Evolutionary conservation across 2,329 filamentous ascomycete genomes (phyloP), one percentile per base, ranked within the genome.

Genomic region (Pseudogymnoascus sp.): DNA sequence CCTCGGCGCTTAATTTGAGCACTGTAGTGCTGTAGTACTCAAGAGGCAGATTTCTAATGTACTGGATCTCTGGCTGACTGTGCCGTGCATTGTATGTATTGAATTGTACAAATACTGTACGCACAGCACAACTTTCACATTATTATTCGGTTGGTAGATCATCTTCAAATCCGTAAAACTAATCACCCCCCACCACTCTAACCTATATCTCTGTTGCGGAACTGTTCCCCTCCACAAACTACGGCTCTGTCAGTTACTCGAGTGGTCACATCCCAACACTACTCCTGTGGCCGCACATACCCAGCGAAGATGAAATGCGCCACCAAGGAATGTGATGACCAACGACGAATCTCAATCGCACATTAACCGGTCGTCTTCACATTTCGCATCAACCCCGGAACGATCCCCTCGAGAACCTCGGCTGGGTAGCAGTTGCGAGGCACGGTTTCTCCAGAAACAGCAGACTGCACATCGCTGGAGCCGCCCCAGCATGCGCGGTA

Each of bases 251-350:
- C 49, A 55, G 49, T 55, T 35, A 12, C 49, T 55, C 49, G 29
- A 55, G n/a, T 21, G 49, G 49, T 14, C 26, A 33, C n/a, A 29
- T 26, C 14, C 43, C 29, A 33, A 55, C 49, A 55, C 45, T 55
- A 55, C 45, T 55, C 26, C n/a, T 55, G 16, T 55, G 45, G 45
- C 45, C 26, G 45, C 45, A 33, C n/a, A 55, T 55, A 55, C 45
- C 45, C 45, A 55, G 45, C 49, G 49, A 55, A 33, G 49, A 55
- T 55, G 49, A 55, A 55, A 55, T 55, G 49, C 49, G 49, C 49
- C 29, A 55, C 49, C 10, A 55, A 55, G 49, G 29, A 35, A 19
- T 55, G 49, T 55, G 49, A 55, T 55, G 49, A 55, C 49, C 49
- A 55, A 33, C 49, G 29, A 55, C 49, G 49, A 55, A 55, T 55